These are phyloP conservation scores for Simmondsia chinensis DNA, from an alignment of 148 eudicot genomes.

Conservation along the genomic window DNA sequence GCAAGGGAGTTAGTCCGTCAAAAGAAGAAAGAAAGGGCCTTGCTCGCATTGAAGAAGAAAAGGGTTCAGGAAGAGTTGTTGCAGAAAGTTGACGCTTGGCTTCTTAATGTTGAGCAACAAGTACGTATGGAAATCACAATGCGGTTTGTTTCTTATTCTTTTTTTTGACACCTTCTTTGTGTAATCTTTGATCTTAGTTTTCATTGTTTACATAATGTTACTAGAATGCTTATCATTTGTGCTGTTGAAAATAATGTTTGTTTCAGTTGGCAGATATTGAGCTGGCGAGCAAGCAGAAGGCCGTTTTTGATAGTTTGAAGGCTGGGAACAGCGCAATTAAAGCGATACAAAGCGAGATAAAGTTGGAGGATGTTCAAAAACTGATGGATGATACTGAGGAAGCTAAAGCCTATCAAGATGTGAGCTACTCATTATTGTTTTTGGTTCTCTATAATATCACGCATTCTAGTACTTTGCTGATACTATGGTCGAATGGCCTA, in stretches of 20 bases:
- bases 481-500: too few species aligned
- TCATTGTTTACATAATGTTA: background rate
- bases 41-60: constrained; percentile 88
- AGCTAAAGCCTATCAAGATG: constrained; percentile 99
- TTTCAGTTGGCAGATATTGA: constrained; percentile 98
- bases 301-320: constrained; percentile 87
- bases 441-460: background rate
- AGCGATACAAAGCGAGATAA: constrained; percentile 88
- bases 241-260: constrained; percentile 2
- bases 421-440: constrained; percentile 17
- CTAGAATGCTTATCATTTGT: too few species aligned
- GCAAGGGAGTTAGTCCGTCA: constrained; percentile 88
- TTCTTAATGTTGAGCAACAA: constrained; percentile 92
- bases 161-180: too few species aligned
- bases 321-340: constrained; percentile 82
- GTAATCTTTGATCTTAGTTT: background rate
- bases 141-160: background rate
- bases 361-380: constrained; percentile 91
- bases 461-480: background rate
- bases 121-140: constrained; percentile 20
- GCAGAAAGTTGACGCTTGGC: constrained; percentile 96
- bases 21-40: constrained; percentile 95
- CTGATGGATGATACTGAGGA: constrained; percentile 96
- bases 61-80: constrained; percentile 90
- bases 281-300: constrained; percentile 91